Evolutionary conservation across 129 eudicot species (phyloP), one percentile per base, ranked within the genome.

Genomic region (Arctium minus): DNA sequence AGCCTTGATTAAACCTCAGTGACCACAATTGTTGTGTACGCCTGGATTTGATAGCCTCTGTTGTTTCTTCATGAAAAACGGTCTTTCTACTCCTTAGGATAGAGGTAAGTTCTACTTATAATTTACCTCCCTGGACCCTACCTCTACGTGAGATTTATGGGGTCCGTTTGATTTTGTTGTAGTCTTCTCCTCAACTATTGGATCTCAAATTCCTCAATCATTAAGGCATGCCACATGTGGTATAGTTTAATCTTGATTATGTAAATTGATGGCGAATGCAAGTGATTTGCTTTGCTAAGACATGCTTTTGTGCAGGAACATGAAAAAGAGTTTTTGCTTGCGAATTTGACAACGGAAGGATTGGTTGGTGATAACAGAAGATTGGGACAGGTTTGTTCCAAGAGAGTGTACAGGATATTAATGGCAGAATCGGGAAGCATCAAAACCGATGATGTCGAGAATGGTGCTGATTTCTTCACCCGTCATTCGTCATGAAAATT

Each of bases 311-410:
- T 75, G 80, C 88, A 95, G 97, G 92, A 91, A 67, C 91, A 86
- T 7, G 97, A 96, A 85, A 96, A 96, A 82, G 99, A 93, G 76
- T 87, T 88, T 89, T 84, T 96, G 69, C 97, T 96, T 31, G 87
- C 87, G 84, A 95, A 91, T 76, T 86, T 96, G 88, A 88, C 81
- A 27, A 89, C 86, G 7, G 97, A 93, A 81, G 97, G 94, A 44
- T 76, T 90, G 83, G 83, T 90, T 27, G 97, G 97, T 8, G 92
- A 87, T 70, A 91, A 91, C 62, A 89, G 95, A 89, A 88, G 97
- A 86, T 79, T 96, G 75, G 99, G 97, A n/a, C 92, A 96, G 80
- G 75, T 93, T 78, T 96, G 99, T 79, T 96, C 99, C 3, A 96
- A 91, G 88, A 90, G 99, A 88, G 92, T 96, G n/a, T 96, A 96